phyloP scores from a whole-genome alignment of 495 filamentous ascomycete genomes.

The Clavariopsis aquatica region DNA sequence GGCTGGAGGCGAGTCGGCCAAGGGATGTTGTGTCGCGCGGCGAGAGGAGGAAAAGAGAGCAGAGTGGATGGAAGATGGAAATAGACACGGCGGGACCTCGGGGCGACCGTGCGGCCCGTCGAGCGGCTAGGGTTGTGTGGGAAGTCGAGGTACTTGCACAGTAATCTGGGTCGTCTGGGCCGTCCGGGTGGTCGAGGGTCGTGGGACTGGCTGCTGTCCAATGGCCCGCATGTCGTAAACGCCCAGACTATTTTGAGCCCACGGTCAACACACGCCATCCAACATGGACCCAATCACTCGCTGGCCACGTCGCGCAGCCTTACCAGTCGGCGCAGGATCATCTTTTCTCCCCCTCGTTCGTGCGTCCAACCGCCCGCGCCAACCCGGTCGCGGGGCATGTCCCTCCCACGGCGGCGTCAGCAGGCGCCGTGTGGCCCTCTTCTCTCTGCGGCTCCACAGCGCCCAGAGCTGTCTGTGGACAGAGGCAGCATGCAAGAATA shows the following conservation, averaged over 20 bases:
- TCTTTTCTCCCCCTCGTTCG: constrained; percentile 1
- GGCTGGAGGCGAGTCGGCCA: background rate
- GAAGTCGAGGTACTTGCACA: too few species aligned
- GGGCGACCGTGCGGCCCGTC: constrained; percentile 18
- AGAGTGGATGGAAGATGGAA: constrained; percentile 17
- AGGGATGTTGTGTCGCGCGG: background rate
- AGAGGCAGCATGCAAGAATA: constrained; percentile 25
- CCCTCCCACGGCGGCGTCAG: constrained; percentile 16
- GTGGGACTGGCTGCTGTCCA: constrained; percentile 14
- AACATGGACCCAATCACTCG: constrained; percentile 17
- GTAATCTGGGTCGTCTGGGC: too few species aligned
- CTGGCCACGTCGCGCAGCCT: background rate
- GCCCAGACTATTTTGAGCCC: constrained; percentile 16
- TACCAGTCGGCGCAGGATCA: constrained; percentile 19
- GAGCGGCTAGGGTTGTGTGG: constrained; percentile 16
- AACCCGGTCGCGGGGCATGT: constrained; percentile 23
- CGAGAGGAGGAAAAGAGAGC: background rate
- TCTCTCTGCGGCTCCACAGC: constrained; percentile 25
- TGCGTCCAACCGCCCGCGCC: constrained; percentile 26
- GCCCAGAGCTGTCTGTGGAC: background rate
- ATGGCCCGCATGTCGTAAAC: constrained; percentile 15
- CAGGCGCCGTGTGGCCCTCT: constrained; percentile 8
- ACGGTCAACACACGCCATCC: constrained; percentile 1
- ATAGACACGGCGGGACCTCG: constrained; percentile 6
- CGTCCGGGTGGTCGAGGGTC: too few species aligned